Conservation (phyloP, 202 grass and related monocot genomes). For the Eragrostis tef region DNA sequence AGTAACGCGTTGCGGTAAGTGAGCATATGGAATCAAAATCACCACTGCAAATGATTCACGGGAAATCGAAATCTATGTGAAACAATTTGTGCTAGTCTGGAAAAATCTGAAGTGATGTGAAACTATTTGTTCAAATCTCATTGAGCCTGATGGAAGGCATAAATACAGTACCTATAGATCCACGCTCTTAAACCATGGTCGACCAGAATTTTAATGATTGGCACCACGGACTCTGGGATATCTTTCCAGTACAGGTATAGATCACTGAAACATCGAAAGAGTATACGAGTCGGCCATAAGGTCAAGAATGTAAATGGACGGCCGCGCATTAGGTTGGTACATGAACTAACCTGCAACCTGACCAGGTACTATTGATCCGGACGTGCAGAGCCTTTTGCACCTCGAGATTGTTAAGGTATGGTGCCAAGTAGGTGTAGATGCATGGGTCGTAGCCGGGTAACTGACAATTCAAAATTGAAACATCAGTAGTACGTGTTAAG, state of each 20-base stretch:
- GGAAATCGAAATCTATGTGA: no score
- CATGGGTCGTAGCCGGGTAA: conserved; percentile 63
- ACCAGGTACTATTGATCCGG: conserved; percentile 43
- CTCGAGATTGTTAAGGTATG: conserved; percentile 56
- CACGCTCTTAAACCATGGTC: conserved; percentile 40
- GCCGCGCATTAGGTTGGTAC: neutral
- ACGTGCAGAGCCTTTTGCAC: conserved; percentile 70
- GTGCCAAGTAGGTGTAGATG: conserved; percentile 36
- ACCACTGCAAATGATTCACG: conserved; percentile 45
- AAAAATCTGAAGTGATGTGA: neutral
- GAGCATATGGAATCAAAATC: conserved; percentile 54
- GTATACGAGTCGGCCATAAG: no score
- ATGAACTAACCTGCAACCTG: conserved; percentile 37
- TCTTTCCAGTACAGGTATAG: conserved; percentile 31
- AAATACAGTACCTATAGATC: conserved; percentile 58
- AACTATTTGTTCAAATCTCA: neutral
- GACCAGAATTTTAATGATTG: conserved; percentile 49
- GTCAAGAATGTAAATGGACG: no score
- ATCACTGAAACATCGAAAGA: neutral
- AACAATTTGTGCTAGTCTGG: no score
- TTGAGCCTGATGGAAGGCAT: neutral
- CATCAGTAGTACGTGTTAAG: no score
- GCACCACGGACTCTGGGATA: conserved; percentile 41
- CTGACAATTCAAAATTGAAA: conserved; percentile 23
- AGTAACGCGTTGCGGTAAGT: conserved; percentile 46